phyloP scores from a whole-genome alignment of 139 green algal genomes.

The Diplosphaera chodatii region DNA sequence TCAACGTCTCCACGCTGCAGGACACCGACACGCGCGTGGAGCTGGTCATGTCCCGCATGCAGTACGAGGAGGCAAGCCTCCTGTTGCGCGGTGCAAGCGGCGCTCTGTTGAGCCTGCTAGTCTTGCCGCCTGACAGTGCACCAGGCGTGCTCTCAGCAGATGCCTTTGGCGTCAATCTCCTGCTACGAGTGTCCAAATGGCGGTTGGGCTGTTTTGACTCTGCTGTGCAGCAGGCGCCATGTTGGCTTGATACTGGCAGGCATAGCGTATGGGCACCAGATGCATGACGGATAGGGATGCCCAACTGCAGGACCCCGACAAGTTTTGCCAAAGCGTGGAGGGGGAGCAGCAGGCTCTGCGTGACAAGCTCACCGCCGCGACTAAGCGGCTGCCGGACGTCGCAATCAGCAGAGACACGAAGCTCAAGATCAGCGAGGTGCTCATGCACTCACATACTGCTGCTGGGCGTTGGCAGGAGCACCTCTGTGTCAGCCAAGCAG shows the following conservation, averaged over 20 bases:
- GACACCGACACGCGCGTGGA: constrained; percentile 66
- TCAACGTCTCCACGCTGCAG: constrained; percentile 73
- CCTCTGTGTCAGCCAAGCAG: too few relatives aligned
- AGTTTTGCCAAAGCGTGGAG: constrained; percentile 34
- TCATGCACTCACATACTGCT: neutral
- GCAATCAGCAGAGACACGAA: constrained; percentile 38
- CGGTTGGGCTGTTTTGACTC: too few relatives aligned
- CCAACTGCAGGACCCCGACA: constrained; percentile 51
- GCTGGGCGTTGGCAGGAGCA: too few relatives aligned
- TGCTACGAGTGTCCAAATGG: too few relatives aligned
- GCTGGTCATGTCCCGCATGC: constrained; percentile 83
- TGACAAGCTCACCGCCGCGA: constrained; percentile 54
- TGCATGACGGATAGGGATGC: too few relatives aligned
- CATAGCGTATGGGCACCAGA: too few relatives aligned
- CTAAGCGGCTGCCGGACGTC: constrained; percentile 32
- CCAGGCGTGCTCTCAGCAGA: too few relatives aligned
- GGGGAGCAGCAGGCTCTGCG: constrained; percentile 63
- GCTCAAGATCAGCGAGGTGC: constrained; percentile 65
- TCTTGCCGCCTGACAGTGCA: neutral
- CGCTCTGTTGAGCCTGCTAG: neutral
- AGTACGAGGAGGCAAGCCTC: constrained; percentile 55
- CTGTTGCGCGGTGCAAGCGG: neutral
- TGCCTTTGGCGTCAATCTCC: too few relatives aligned
- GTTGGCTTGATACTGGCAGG: too few relatives aligned
- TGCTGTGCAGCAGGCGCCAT: too few relatives aligned